Conservation (phyloP, 164 flowering plant species). For the Vitis cinerea region DNA sequence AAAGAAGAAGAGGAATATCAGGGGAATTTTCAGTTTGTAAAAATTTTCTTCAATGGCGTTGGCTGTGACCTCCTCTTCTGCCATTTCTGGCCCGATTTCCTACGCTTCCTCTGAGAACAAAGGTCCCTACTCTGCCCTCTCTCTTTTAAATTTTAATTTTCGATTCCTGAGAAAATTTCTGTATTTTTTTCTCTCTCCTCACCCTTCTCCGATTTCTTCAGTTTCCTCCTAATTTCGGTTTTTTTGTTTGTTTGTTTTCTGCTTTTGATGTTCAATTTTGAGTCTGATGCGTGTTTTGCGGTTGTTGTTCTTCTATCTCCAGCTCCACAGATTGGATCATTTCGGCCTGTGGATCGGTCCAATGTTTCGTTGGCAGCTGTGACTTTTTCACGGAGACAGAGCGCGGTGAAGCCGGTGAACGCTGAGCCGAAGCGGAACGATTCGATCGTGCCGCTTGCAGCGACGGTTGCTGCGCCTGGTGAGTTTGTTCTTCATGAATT, state of each 20-base stretch:
- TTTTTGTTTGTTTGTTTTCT: not conserved
- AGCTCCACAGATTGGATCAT: constrained; percentile 40
- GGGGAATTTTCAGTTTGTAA: not conserved
- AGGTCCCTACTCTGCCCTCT: constrained; percentile 25
- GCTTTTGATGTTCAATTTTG: not conserved
- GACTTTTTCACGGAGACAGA: constrained; percentile 36
- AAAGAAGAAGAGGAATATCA: not conserved
- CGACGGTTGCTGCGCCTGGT: constrained; percentile 61
- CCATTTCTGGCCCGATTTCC: constrained; percentile 30
- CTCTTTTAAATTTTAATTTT: not conserved
- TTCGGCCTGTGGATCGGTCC: constrained; percentile 36
- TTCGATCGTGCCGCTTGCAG: constrained; percentile 54
- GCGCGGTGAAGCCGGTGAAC: constrained; percentile 38
- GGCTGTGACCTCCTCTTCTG: constrained; percentile 39
- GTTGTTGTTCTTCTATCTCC: constrained; percentile 4
- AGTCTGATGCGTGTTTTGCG: not conserved
- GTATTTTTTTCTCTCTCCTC: not conserved
- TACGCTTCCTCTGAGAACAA: constrained; percentile 27
- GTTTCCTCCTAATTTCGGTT: not conserved
- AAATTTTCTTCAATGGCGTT: constrained; percentile 33
- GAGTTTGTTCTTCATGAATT: constrained; percentile 6
- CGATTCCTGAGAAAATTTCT: no score
- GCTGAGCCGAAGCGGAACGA: constrained; percentile 59
- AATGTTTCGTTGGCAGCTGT: constrained; percentile 7
- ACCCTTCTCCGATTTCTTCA: not conserved